Conservation (phyloP, 768 basidiomycete genomes). For the Mycena albidolilacea region DNA sequence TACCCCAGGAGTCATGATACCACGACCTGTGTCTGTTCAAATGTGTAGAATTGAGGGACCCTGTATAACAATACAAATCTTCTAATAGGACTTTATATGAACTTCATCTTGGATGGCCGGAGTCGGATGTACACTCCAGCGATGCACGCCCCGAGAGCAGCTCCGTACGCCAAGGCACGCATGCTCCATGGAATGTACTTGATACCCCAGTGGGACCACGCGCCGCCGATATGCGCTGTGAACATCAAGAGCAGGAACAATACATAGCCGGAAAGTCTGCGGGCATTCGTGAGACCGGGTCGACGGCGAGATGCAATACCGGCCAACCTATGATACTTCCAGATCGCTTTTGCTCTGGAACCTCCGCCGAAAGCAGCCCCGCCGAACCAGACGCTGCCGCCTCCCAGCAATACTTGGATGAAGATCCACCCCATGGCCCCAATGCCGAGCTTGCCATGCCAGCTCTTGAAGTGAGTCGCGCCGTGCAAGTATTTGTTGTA, state of each 20-base stretch:
- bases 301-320: not conserved
- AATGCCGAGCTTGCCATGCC: conserved; percentile 84
- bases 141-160: conserved; percentile 68
- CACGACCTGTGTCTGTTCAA: conserved; percentile 8
- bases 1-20: conserved; percentile 56
- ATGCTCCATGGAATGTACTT: conserved; percentile 54
- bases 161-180: conserved; percentile 65
- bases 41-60: conserved; percentile 16
- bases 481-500: conserved; percentile 70
- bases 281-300: conserved; percentile 15
- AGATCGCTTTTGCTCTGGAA: conserved; percentile 77
- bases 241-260: conserved; percentile 73
- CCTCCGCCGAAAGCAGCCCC: conserved; percentile 82
- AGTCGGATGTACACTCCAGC: conserved; percentile 62
- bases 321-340: conserved; percentile 86
- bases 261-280: conserved; percentile 81
- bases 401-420: conserved; percentile 74
- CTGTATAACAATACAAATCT: conserved; percentile 50
- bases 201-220: conserved; percentile 73
- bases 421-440: conserved; percentile 73
- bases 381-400: conserved; percentile 82
- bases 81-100: conserved; percentile 67
- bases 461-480: conserved; percentile 74
- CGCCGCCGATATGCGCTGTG: conserved; percentile 80
- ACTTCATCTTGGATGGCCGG: conserved; percentile 79